Base-by-base conservation (phyloP, 2,329 filamentous ascomycete genomes). In the Beauveria pseudobassiana region DNA sequence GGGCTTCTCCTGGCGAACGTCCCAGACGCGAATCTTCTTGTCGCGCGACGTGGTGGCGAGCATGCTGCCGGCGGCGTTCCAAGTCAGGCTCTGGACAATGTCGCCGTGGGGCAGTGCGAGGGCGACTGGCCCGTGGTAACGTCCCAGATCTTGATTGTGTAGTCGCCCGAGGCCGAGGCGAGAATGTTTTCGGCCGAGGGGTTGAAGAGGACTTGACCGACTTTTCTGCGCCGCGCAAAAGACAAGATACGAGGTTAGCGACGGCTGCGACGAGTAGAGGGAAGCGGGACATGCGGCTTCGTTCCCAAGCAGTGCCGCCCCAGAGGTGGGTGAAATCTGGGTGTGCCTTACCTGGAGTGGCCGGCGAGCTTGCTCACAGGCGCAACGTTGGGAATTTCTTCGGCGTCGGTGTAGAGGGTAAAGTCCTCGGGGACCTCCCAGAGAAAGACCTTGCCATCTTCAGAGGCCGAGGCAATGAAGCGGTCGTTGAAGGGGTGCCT, bases 21-120 rank as follows among this genome's bases (percentile, higher is more conserved):
- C 95, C 95, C 95, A 99, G 65, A 98, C 87, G 64, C 95, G 88
- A 66, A 99, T 83, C 80, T 96, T 97, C 87, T 99, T 99, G 84
- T 99, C 95, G 70, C 95, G 86, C 64, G 92, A 96, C 9, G 95
- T 98, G 8, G 95, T 98, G 54, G 90, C 93, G 63, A 99, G 78
- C 73, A 95, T 82, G 62, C 87, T 87, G 63, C 95, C 95, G 68
- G 90, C 88, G 66, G 92, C 91, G 76, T 90, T 97, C 93, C 93
- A 99, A 34, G 93, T 96, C 69, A 98, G 81, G 65, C 91, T 96
- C 76, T 98, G 95, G 45, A 98, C 90, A 67, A 97, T 93, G 70
- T 99, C 95, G 66, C 84, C 86, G 75, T 97, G 89, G 76, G 90
- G 93, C 64, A 99, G 83, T 2, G 86, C 86, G 58, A 93, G 80